Evolutionary conservation across 202 grass and related monocot genomes (phyloP).

Genomic region (Setaria viridis): DNA sequence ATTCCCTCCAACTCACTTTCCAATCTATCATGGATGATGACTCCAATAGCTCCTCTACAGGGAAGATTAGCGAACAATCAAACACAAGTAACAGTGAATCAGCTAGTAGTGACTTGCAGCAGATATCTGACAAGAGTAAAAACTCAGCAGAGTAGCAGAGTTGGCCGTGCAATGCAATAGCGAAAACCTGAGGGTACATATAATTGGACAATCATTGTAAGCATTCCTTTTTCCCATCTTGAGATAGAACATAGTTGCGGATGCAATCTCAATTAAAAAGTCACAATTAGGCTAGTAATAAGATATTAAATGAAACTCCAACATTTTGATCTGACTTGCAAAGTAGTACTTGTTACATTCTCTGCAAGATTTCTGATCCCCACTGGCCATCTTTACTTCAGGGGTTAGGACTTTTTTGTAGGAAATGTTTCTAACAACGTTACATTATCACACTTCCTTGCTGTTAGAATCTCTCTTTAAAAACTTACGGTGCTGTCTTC

Average conservation of each 20-base stretch:
- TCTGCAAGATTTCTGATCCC: not conserved
- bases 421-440: not conserved
- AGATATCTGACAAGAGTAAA: conserved; percentile 67
- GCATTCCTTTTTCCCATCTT: conserved; percentile 19
- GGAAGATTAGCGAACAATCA: conserved; percentile 54
- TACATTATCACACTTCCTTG: not conserved
- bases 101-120: conserved; percentile 53
- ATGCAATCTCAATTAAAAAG: not conserved
- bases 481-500: not conserved
- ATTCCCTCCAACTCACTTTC: conserved; percentile 78
- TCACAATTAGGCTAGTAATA: conserved; percentile 10
- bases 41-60: conserved; percentile 42
- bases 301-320: not conserved
- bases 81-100: conserved; percentile 55
- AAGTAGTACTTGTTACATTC: not conserved
- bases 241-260: not conserved
- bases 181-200: conserved; percentile 24
- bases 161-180: conserved; percentile 12
- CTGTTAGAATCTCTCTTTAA: not conserved
- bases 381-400: not conserved
- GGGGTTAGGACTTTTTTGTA: not conserved
- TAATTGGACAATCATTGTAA: not conserved
- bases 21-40: conserved; percentile 58
- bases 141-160: conserved; percentile 55
- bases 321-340: not conserved